A percentile compares a stretch with the other conserved stretches of the same genome.
These are phyloP conservation scores for Chaetomium strumarium DNA, from an alignment of 2,329 filamentous ascomycete species.

Conservation along the genomic window DNA sequence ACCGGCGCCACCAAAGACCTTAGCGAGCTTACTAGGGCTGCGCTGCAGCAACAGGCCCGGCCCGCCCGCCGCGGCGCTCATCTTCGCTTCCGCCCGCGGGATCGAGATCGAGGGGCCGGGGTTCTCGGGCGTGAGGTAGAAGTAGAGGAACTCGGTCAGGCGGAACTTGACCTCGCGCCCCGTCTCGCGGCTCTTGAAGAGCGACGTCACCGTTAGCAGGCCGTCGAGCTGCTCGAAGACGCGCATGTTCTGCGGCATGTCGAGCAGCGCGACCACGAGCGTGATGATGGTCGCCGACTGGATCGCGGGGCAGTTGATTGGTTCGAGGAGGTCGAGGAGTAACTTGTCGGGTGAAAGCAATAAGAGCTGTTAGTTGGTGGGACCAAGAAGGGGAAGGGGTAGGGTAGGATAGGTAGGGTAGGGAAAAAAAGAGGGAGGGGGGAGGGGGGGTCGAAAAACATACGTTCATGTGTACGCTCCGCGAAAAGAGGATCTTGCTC, in stretches of 20 bases:
- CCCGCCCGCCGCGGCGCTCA: constrained; percentile 28
- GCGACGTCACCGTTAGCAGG: constrained; percentile 80
- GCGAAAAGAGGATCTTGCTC: constrained; percentile 77
- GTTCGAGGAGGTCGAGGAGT: constrained; percentile 91
- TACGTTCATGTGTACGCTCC: constrained; percentile 92
- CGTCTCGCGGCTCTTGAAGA: constrained; percentile 86
- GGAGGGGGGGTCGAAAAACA: constrained; percentile 28
- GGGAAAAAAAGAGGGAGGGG: background rate
- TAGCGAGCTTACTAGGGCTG: constrained; percentile 62
- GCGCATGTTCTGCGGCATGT: constrained; percentile 80
- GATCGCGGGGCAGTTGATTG: constrained; percentile 84
- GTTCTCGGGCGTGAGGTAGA: constrained; percentile 97
- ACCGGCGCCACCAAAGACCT: constrained; percentile 46
- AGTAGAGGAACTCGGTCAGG: constrained; percentile 95
- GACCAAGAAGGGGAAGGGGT: background rate
- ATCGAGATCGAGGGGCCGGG: constrained; percentile 54
- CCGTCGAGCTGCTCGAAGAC: constrained; percentile 91
- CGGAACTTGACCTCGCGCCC: constrained; percentile 87
- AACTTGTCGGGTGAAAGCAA: too few species aligned
- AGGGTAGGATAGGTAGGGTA: too few species aligned
- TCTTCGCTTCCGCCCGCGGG: constrained; percentile 41
- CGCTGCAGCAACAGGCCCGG: constrained; percentile 56
- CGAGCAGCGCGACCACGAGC: constrained; percentile 81
- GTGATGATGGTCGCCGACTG: constrained; percentile 86
- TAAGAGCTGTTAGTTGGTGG: constrained; percentile 42